A percentile compares a stretch with the other conserved stretches of the same genome.
phyloP scores from a whole-genome alignment of 2,329 filamentous ascomycete species.

The Amauroascus verrucosus region DNA sequence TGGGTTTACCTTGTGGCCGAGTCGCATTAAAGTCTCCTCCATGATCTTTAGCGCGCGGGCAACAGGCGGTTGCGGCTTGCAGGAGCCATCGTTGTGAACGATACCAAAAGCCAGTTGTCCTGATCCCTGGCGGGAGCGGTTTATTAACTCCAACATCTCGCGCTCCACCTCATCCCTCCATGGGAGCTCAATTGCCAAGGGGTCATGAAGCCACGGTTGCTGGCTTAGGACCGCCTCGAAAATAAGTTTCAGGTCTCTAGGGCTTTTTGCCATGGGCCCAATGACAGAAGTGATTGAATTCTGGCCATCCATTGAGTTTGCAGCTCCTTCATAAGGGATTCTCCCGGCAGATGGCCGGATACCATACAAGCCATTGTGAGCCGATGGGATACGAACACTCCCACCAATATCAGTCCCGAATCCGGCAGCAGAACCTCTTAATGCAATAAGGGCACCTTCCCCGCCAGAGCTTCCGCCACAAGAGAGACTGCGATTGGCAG shows the following conservation, averaged over 20 bases:
- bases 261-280: slow-evolving; percentile 51
- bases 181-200: slow-evolving; percentile 54
- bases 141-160: slow-evolving; percentile 31
- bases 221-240: slow-evolving; percentile 48
- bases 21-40: slow-evolving; percentile 39
- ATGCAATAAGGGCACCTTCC: slow-evolving; percentile 47
- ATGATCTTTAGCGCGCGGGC: slow-evolving; percentile 44
- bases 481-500: slow-evolving; percentile 45
- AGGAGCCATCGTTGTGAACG: slow-evolving; percentile 42
- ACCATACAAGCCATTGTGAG: slow-evolving; percentile 49
- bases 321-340: slow-evolving; percentile 48
- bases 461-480: slow-evolving; percentile 50
- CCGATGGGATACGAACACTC: slow-evolving; percentile 49
- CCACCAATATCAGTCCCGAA: slow-evolving; percentile 49
- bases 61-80: slow-evolving; percentile 49
- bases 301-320: slow-evolving; percentile 56
- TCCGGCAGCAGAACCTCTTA: slow-evolving; percentile 45
- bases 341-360: slow-evolving; percentile 46
- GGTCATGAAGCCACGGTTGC: slow-evolving; percentile 57
- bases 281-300: slow-evolving; percentile 53
- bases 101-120: slow-evolving; percentile 46
- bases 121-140: slow-evolving; percentile 23
- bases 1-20: slow-evolving; percentile 41
- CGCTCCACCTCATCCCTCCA: slow-evolving; percentile 46
- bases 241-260: slow-evolving; percentile 45